Conservation (phyloP, 148 eudicot species). For the Rhododendron vialii region DNA sequence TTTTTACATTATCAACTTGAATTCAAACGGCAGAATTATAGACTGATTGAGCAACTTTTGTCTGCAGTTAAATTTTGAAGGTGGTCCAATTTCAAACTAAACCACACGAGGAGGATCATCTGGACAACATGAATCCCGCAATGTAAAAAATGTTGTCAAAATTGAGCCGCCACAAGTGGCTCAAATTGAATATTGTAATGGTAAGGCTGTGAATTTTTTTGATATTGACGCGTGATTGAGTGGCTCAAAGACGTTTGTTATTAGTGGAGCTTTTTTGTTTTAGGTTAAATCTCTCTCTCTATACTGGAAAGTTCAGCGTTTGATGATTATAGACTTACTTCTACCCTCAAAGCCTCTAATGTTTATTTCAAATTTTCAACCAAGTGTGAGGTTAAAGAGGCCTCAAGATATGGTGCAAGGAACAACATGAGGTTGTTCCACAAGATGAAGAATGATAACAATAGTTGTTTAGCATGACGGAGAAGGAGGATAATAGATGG, state of each 20-base stretch:
- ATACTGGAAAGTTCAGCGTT: background rate
- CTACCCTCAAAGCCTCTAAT: background rate
- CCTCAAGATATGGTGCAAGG: too few relatives aligned
- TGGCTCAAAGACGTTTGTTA: background rate
- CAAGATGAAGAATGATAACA: background rate
- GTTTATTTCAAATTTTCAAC: background rate
- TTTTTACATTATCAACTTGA: too few relatives aligned
- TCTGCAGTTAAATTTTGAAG: too few relatives aligned
- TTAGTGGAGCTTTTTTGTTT: background rate
- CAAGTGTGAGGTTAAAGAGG: background rate
- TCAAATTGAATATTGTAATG: conserved; percentile 19
- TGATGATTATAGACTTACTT: background rate
- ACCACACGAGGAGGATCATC: too few relatives aligned
- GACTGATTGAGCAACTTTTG: too few relatives aligned
- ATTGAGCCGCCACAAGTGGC: too few relatives aligned
- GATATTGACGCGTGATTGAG: background rate
- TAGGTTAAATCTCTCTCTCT: conserved; percentile 50
- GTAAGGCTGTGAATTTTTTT: conserved; percentile 11
- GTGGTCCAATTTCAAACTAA: too few relatives aligned
- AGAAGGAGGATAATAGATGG: background rate
- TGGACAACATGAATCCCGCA: too few relatives aligned
- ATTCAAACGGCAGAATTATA: too few relatives aligned
- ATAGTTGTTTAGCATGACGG: background rate
- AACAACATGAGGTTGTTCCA: too few relatives aligned
- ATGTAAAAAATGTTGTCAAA: too few relatives aligned